Conservation (phyloP, 106 monocot species). For the Dendrobium catenatum region DNA sequence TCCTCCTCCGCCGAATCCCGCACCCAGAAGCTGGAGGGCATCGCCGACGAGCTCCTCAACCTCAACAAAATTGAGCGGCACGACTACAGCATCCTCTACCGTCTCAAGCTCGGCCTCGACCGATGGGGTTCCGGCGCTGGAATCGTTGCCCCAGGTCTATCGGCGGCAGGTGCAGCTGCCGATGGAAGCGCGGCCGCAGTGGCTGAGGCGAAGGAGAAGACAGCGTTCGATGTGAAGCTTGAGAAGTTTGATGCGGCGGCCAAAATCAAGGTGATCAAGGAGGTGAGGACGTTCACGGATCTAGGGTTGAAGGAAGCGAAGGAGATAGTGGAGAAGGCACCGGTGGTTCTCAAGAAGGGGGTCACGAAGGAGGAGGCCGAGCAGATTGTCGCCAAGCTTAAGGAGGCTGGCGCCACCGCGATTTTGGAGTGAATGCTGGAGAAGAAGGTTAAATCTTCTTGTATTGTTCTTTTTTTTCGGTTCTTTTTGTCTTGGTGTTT, state of each 20-base stretch:
- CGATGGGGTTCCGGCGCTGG: constrained; percentile 34
- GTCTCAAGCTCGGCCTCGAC: constrained; percentile 70
- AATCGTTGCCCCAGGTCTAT: constrained; percentile 1
- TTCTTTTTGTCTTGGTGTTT: background rate
- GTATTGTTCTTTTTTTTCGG: background rate
- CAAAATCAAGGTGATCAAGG: constrained; percentile 94
- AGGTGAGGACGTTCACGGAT: constrained; percentile 79
- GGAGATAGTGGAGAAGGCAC: constrained; percentile 90
- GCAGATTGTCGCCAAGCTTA: constrained; percentile 64
- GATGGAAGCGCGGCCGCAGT: constrained; percentile 19
- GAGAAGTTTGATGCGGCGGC: constrained; percentile 85
- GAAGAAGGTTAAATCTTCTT: background rate
- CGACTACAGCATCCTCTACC: constrained; percentile 82
- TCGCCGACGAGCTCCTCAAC: constrained; percentile 73
- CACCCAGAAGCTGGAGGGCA: constrained; percentile 67
- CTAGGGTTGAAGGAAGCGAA: constrained; percentile 94
- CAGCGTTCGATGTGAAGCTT: constrained; percentile 77
- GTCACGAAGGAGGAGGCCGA: constrained; percentile 83
- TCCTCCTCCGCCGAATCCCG: constrained; percentile 26
- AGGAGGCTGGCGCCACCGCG: constrained; percentile 66
- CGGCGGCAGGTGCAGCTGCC: background rate
- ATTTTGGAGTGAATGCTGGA: constrained; percentile 46
- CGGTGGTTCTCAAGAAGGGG: constrained; percentile 73
- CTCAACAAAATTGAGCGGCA: constrained; percentile 60
- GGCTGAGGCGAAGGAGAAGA: constrained; percentile 62